Evolutionary conservation across 495 filamentous ascomycete species (phyloP).

Genomic region (Aspergillus nanangensis): DNA sequence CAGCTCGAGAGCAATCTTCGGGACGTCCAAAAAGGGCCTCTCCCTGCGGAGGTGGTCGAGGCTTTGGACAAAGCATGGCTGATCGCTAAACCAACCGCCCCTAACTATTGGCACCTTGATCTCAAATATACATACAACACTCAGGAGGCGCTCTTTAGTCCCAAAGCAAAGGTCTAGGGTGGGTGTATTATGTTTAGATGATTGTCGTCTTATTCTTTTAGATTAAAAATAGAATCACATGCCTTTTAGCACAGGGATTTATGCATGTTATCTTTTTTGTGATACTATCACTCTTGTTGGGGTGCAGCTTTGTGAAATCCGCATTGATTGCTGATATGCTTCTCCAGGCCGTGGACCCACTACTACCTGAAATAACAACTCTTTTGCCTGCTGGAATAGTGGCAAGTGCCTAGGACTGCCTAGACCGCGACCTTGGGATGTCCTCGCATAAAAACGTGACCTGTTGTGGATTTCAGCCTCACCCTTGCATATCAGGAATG

Average conservation of each 20-base stretch:
- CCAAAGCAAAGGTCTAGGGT: conserved; percentile 14
- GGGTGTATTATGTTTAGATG: neutral
- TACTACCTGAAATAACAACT: no score
- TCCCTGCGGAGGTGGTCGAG: conserved; percentile 79
- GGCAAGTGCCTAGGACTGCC: no score
- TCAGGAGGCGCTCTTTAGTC: conserved; percentile 57
- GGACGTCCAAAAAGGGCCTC: conserved; percentile 78
- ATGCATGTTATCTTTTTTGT: no score
- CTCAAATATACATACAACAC: conserved; percentile 75
- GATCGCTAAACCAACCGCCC: conserved; percentile 59
- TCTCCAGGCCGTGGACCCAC: no score
- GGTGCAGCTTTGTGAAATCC: no score
- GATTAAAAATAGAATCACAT: no score
- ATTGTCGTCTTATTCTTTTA: no score
- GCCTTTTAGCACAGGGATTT: no score
- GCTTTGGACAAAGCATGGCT: conserved; percentile 72
- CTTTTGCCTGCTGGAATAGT: no score
- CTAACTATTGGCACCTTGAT: conserved; percentile 74
- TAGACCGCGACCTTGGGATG: neutral
- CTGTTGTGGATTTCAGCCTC: no score
- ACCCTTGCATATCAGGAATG: neutral
- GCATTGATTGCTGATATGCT: no score
- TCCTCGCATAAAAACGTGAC: neutral
- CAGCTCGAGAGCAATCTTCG: conserved; percentile 75
- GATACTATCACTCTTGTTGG: no score